Percentiles rank a stretch among this genome's conserved stretches.
These are phyloP conservation scores for Canariomyces notabilis DNA, from an alignment of 2,329 filamentous ascomycete species.

Conservation along the genomic window DNA sequence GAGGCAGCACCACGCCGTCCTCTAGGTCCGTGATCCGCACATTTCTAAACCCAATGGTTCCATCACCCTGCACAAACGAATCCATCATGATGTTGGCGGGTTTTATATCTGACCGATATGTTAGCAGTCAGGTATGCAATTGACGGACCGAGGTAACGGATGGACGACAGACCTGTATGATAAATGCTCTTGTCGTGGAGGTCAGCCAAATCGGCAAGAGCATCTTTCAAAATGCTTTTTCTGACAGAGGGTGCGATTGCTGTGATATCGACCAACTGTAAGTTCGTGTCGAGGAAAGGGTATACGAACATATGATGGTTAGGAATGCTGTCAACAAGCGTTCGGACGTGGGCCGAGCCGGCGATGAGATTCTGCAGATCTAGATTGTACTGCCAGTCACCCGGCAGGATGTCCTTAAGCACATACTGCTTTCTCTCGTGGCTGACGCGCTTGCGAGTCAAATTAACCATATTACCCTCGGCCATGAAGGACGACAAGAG, in stretches of 20 bases:
- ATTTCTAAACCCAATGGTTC: not conserved
- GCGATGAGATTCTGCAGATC: constrained; percentile 5
- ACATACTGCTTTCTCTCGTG: constrained; percentile 8
- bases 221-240: constrained; percentile 6
- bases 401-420: constrained; percentile 10
- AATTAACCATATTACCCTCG: not conserved
- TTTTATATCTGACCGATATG: constrained; percentile 5
- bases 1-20: constrained; percentile 4
- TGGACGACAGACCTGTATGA: constrained; percentile 5
- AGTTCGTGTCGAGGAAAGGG: constrained; percentile 3
- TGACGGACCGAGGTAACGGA: not conserved
- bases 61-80: constrained; percentile 1
- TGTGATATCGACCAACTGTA: constrained; percentile 1
- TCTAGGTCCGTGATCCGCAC: constrained; percentile 11
- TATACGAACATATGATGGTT: constrained; percentile 9
- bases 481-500: not conserved
- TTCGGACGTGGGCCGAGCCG: constrained; percentile 7
- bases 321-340: constrained; percentile 8
- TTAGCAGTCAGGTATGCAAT: not conserved
- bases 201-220: constrained; percentile 9
- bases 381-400: constrained; percentile 7
- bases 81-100: constrained; percentile 8
- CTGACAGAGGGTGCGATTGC: constrained; percentile 3
- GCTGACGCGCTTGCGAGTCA: not conserved
- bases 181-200: constrained; percentile 8